Evolutionary conservation across 2,329 filamentous ascomycete genomes (phyloP), one percentile per base, ranked within the genome.

Genomic region (Ceratocystiopsis brevicomis): DNA sequence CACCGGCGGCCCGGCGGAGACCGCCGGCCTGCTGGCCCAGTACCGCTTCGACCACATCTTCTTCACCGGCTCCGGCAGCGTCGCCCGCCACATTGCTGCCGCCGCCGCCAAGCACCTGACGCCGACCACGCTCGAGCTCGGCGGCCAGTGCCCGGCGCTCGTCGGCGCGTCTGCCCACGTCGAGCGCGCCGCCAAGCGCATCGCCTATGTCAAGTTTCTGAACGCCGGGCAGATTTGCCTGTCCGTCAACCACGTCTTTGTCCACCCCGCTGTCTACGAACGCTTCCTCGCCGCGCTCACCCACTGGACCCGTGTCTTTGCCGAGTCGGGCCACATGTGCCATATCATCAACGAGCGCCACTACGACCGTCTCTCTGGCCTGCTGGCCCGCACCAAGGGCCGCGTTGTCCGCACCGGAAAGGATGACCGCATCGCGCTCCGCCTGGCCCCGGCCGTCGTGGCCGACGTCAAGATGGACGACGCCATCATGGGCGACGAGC

Each of bases 51-150:
- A 65, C 48, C 59, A 65, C 44, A 62, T 67, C 38, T 67, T 66
- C 53, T 67, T 61, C 49, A 67, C 63, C 0, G 64, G 64, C 0
- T 61, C 59, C 1, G 52, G 56, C 11, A 53, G 48, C 15, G 53
- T 66, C 14, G 65, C 53, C 9, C 57, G 56, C 19, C 55, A 60
- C 13, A 52, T 68, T 15, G 52, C 56, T 41, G 49, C 50, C 1
- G 61, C 63, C 5, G 64, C 65, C 3, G 63, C 64, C 3, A 61
- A 61, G 37, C 51, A 66, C 45, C 55, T 68, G n/a, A 67, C 65
- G 0, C 61, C 63, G 0, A 56, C 57, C 1, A 58, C 59, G 0
- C 54, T 68, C 3, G 65, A 69, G 46, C 53, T 69, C 1, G 65
- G 65, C 8, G 66, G 65, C 14, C 61, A 63, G 46, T 58, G 54